These are phyloP conservation scores for Clathrus columnatus DNA, from an alignment of 768 basidiomycete species.

Conservation along the genomic window DNA sequence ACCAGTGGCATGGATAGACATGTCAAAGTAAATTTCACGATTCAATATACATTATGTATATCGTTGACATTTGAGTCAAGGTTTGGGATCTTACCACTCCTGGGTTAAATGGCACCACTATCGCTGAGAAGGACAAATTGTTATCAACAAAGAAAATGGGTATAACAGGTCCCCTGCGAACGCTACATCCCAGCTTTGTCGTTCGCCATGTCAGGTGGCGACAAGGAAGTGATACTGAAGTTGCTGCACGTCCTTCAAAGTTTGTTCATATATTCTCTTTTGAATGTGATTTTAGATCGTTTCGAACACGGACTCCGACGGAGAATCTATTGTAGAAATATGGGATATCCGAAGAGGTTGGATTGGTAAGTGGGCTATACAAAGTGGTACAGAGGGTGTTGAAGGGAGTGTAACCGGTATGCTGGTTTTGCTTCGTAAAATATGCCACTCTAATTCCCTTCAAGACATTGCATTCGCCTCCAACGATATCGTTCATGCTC, in stretches of 20 bases:
- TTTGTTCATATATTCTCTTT: background rate
- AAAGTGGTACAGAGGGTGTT: slow-evolving; percentile 31
- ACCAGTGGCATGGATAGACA: slow-evolving; percentile 73
- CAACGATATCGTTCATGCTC: slow-evolving; percentile 63
- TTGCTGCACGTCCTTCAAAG: slow-evolving; percentile 30
- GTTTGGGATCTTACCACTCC: slow-evolving; percentile 63
- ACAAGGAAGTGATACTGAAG: slow-evolving; percentile 65
- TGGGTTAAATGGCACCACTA: slow-evolving; percentile 7
- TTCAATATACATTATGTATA: background rate
- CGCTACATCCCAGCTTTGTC: slow-evolving; percentile 65
- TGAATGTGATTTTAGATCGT: slow-evolving; percentile 28
- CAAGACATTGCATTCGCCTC: slow-evolving; percentile 63
- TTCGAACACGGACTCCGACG: slow-evolving; percentile 47
- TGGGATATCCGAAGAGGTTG: slow-evolving; percentile 81
- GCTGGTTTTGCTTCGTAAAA: slow-evolving; percentile 14
- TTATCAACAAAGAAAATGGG: slow-evolving; percentile 2
- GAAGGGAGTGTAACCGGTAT: slow-evolving; percentile 73
- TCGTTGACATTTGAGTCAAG: slow-evolving; percentile 24
- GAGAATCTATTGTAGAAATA: slow-evolving; percentile 62
- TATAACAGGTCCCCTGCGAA: slow-evolving; percentile 17
- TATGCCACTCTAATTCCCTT: background rate
- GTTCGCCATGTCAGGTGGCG: slow-evolving; percentile 72
- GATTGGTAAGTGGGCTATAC: slow-evolving; percentile 74
- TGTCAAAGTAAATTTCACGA: slow-evolving; percentile 47
- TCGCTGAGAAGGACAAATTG: background rate